Percentiles rank a stretch among this genome's conserved stretches.
Evolutionary conservation across 2,329 filamentous ascomycete genomes (phyloP).

Genomic region (Diplocarpon mali): DNA sequence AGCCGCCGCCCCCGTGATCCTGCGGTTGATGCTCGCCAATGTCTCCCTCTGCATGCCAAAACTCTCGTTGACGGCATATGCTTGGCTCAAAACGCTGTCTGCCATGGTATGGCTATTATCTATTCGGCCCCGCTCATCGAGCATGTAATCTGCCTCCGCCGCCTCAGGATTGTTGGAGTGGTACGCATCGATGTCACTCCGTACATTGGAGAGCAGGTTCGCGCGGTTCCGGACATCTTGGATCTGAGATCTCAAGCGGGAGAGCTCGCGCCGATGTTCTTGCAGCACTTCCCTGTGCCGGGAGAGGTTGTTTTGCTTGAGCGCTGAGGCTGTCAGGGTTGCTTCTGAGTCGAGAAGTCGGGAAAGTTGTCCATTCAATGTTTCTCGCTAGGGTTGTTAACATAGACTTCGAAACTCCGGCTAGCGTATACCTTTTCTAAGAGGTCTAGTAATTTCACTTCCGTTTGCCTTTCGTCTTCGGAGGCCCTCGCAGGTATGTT

Average conservation of each 20-base stretch:
- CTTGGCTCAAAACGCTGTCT: slow-evolving; percentile 85
- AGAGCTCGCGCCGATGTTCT: slow-evolving; percentile 76
- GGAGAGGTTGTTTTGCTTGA: slow-evolving; percentile 94
- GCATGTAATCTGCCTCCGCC: slow-evolving; percentile 93
- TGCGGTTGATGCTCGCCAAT: slow-evolving; percentile 74
- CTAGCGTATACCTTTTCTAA: slow-evolving; percentile 60
- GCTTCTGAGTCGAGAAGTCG: slow-evolving; percentile 91
- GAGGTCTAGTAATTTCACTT: slow-evolving; percentile 73
- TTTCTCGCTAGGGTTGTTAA: slow-evolving; percentile 54
- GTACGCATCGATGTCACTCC: slow-evolving; percentile 85
- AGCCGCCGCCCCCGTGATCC: slow-evolving; percentile 81
- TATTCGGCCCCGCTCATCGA: slow-evolving; percentile 74
- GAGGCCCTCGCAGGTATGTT: slow-evolving; percentile 75
- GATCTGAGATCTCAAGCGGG: slow-evolving; percentile 62
- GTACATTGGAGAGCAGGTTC: slow-evolving; percentile 83
- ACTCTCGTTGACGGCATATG: slow-evolving; percentile 90
- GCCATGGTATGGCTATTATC: slow-evolving; percentile 85
- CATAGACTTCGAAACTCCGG: background rate
- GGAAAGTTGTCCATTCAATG: slow-evolving; percentile 67
- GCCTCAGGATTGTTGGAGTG: slow-evolving; percentile 69
- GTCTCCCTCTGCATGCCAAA: slow-evolving; percentile 83
- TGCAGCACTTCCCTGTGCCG: slow-evolving; percentile 83
- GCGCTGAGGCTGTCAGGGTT: slow-evolving; percentile 71
- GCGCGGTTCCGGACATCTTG: slow-evolving; percentile 71
- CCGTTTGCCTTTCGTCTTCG: slow-evolving; percentile 70